Percentiles rank a stretch among this genome's conserved stretches.
Conservation (phyloP, 2,329 filamentous ascomycete species). For the Ophiobolus disseminans region DNA sequence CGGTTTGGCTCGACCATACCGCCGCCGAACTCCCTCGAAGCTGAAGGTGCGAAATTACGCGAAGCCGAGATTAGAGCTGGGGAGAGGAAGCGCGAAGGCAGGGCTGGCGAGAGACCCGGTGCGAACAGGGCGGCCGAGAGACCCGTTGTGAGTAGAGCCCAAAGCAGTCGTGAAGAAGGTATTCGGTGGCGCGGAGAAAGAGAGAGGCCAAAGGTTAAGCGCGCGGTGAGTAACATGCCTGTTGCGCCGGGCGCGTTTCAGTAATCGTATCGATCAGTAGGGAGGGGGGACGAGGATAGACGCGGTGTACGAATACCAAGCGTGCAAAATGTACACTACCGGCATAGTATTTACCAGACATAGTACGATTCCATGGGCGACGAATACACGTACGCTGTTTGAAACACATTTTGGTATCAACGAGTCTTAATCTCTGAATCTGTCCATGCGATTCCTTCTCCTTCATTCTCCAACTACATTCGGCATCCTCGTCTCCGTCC, state of each 20-base stretch:
- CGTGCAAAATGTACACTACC: no score
- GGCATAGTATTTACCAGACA: no score
- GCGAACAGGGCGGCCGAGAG: not conserved
- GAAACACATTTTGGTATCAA: no score
- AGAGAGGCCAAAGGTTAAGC: constrained; percentile 23
- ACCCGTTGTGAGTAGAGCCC: constrained; percentile 4
- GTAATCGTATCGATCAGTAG: no score
- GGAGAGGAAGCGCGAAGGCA: constrained; percentile 29
- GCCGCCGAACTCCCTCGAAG: constrained; percentile 22
- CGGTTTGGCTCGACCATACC: not conserved
- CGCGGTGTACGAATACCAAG: no score
- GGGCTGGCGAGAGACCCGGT: not conserved
- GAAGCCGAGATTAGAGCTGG: constrained; percentile 47
- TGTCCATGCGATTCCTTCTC: no score
- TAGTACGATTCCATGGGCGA: no score
- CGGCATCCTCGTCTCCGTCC: no score
- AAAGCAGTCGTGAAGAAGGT: constrained; percentile 21
- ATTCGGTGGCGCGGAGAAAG: constrained; percentile 37
- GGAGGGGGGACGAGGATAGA: no score
- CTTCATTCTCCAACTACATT: no score
- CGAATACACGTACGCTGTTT: no score
- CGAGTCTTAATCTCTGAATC: no score
- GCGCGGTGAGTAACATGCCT: constrained; percentile 41
- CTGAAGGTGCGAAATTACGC: constrained; percentile 45
- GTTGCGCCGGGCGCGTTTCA: constrained; percentile 26